Evolutionary conservation across 306 rosid species (phyloP).

Genomic region (Trifolium fragiferum): DNA sequence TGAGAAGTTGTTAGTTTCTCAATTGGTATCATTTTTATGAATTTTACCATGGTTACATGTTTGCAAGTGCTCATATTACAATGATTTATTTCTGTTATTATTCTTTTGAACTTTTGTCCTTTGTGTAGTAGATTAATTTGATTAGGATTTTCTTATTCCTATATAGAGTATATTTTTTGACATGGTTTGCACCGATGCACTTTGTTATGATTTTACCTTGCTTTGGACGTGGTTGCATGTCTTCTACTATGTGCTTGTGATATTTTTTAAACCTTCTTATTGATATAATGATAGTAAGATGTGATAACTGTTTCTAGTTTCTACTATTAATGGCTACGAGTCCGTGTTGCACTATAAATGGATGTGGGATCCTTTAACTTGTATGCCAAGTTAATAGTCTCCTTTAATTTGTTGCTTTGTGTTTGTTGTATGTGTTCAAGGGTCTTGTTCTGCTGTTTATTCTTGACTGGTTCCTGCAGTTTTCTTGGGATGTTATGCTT

Average conservation of each 20-base stretch:
- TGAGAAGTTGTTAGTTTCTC: conserved; percentile 38
- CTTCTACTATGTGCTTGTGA: neutral
- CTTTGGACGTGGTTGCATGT: neutral
- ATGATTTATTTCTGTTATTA: neutral
- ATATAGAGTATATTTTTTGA: neutral
- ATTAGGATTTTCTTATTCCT: neutral
- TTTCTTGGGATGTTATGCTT: too few species aligned
- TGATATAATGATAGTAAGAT: neutral
- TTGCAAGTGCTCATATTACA: conserved; percentile 23
- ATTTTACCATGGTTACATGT: conserved; percentile 37
- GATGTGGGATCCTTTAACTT: too few species aligned
- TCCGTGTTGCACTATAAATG: too few species aligned
- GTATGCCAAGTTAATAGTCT: too few species aligned
- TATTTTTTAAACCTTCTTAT: neutral
- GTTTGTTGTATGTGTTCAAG: too few species aligned
- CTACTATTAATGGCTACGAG: too few species aligned
- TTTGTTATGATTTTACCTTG: neutral
- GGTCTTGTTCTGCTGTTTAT: too few species aligned
- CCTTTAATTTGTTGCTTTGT: too few species aligned
- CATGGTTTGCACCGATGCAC: neutral
- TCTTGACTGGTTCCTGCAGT: too few species aligned
- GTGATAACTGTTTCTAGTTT: neutral
- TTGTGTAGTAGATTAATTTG: conserved; percentile 22
- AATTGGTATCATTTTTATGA: conserved; percentile 24
- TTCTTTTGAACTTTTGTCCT: conserved; percentile 23